Evolutionary conservation across 2,329 filamentous ascomycete genomes (phyloP), one percentile per base, ranked within the genome.

Genomic region (Trichoderma aggressivum): DNA sequence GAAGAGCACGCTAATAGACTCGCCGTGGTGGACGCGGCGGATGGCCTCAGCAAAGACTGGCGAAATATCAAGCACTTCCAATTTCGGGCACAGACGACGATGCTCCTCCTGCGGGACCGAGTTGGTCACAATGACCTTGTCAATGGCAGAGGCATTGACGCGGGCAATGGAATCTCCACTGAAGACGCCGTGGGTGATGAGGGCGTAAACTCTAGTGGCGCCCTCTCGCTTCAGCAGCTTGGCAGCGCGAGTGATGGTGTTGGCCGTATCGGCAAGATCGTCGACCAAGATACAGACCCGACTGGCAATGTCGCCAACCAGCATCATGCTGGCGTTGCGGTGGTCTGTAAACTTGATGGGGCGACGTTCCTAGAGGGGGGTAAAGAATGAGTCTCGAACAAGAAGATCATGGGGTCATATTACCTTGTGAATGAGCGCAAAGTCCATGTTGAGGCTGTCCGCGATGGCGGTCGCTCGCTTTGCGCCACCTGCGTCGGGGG

Each of bases 161-260:
- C 95, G 91, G 64, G 94, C 91, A 77, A 98, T 96, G 68, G 95
- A 95, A 80, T 99, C 95, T 36, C 96, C 96, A 79, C 93, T 97
- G 78, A 99, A 88, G 74, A 98, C 94, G 67, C 95, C 96, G 79
- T 99, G 96, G 6, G 96, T 98, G 75, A 99, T 88, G 67, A 99
- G 87, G 7, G 96, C 96, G 80, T 94, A 97, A 59, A 98, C 94
- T 75, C 90, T 90, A 43, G 90, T 92, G n/a, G 96, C 96, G 56
- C 95, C 94, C 82, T 98, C 94, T 77, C 94, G 95, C 85, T 98
- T 98, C 75, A 98, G 85, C n/a, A 98, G 87, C 84, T 98, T 98
- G 34, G 96, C 96, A 10, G 96, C 96, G 72, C 96, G 90, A 0
- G 95, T 98, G 76, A 98, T 97, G 47, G 96, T 99, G 83, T 98